Evolutionary conservation across 176 grass and related monocot genomes (phyloP).

Genomic region (Triticum aestivum): IWGSC_CS_RefSeq_v2.1 NC_057812.1:21038946-21039445

Average conservation of each 20-base stretch:
- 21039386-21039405: not conserved
- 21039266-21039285: not conserved
- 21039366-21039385: not conserved
- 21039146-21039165: constrained; percentile 14
- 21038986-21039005: constrained; percentile 73
- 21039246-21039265: not conserved
- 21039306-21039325: constrained; percentile 31
- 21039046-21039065: constrained; percentile 95
- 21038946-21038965: constrained; percentile 40
- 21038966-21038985: constrained; percentile 71
- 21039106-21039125: not conserved
- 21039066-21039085: constrained; percentile 88
- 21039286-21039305: constrained; percentile 14
- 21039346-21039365: not conserved
- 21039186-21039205: not conserved
- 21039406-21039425: not conserved
- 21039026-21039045: constrained; percentile 78
- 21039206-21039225: not conserved
- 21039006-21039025: constrained; percentile 92
- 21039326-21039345: not conserved
- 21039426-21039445: not conserved
- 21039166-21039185: constrained; percentile 30
- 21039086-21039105: not conserved
- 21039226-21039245: not conserved
- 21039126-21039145: constrained; percentile 16